Percentiles rank a stretch among this genome's conserved stretches.
phyloP scores from a whole-genome alignment of 2,329 filamentous ascomycete species.

The Proliferodiscus dingleyae region DNA sequence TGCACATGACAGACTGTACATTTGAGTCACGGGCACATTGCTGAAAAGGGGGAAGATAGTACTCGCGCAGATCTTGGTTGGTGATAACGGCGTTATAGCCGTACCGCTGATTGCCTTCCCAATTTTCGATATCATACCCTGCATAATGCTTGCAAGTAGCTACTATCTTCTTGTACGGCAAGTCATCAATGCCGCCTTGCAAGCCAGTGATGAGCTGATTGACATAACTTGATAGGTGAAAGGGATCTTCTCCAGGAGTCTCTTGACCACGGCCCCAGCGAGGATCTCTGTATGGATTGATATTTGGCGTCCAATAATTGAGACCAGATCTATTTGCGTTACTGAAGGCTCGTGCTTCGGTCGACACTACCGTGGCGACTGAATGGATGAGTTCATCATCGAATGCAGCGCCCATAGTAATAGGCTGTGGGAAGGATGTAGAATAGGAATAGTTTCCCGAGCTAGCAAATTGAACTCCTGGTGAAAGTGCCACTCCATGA shows the following conservation, averaged over 20 bases:
- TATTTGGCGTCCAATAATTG: conserved; percentile 63
- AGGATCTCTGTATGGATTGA: conserved; percentile 60
- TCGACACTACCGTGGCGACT: conserved; percentile 51
- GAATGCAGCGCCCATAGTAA: conserved; percentile 57
- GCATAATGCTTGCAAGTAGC: conserved; percentile 58
- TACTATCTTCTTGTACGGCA: conserved; percentile 40
- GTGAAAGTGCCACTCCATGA: conserved; percentile 53
- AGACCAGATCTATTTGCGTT: conserved; percentile 52
- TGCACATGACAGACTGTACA: conserved; percentile 56
- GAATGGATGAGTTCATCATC: conserved; percentile 56
- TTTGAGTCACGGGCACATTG: conserved; percentile 53
- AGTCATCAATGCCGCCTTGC: conserved; percentile 40
- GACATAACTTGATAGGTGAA: conserved; percentile 46
- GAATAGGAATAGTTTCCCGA: conserved; percentile 52
- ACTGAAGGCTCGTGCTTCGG: conserved; percentile 60
- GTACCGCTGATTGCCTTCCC: conserved; percentile 39
- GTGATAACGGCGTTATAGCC: conserved; percentile 53
- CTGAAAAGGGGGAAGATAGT: conserved; percentile 62
- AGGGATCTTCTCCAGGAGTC: conserved; percentile 54
- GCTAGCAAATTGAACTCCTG: conserved; percentile 50
- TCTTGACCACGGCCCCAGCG: conserved; percentile 59
- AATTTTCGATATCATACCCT: conserved; percentile 49
- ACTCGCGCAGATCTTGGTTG: conserved; percentile 60
- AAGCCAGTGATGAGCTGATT: conserved; percentile 49
- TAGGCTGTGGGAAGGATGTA: conserved; percentile 62